Evolutionary conservation across 805 yeast genomes (phyloP).

Genomic region (Trichomonascus vanleenenianus): DNA sequence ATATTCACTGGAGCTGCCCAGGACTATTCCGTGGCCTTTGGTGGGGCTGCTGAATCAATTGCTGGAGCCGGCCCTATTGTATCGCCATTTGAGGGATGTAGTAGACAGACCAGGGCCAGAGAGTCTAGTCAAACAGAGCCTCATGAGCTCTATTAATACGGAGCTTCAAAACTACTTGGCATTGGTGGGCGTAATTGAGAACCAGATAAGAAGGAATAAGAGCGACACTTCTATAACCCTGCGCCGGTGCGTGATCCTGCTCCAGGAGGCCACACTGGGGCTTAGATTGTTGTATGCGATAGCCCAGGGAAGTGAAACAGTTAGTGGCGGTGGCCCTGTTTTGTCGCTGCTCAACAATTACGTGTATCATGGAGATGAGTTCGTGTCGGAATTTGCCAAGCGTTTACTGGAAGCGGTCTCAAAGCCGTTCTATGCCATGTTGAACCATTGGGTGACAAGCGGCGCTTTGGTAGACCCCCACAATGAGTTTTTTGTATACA

Average conservation of each 20-base stretch:
- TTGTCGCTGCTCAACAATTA: conserved; percentile 45
- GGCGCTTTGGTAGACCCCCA: conserved; percentile 53
- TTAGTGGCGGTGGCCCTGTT: conserved; percentile 44
- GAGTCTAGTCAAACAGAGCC: conserved; percentile 54
- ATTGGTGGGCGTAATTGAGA: conserved; percentile 38
- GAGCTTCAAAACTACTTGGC: conserved; percentile 38
- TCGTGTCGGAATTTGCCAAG: conserved; percentile 37
- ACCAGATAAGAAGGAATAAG: conserved; percentile 27
- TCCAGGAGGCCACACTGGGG: conserved; percentile 45
- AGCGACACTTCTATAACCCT: conserved; percentile 23
- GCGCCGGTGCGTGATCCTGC: conserved; percentile 31
- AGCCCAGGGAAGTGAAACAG: conserved; percentile 26
- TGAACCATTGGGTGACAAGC: conserved; percentile 58
- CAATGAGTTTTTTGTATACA: conserved; percentile 55
- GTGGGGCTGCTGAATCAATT: conserved; percentile 48
- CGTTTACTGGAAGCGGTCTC: conserved; percentile 40
- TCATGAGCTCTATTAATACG: conserved; percentile 39
- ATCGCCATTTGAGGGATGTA: conserved; percentile 29
- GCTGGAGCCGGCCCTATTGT: conserved; percentile 68
- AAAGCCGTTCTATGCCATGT: conserved; percentile 52
- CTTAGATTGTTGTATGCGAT: conserved; percentile 52
- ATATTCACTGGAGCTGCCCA: conserved; percentile 13
- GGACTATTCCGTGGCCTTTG: conserved; percentile 42
- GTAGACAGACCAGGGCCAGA: conserved; percentile 25
- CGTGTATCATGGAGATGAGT: conserved; percentile 56